phyloP scores from a whole-genome alignment of 78 protist species.

The Andalucia godoyi region DNA sequence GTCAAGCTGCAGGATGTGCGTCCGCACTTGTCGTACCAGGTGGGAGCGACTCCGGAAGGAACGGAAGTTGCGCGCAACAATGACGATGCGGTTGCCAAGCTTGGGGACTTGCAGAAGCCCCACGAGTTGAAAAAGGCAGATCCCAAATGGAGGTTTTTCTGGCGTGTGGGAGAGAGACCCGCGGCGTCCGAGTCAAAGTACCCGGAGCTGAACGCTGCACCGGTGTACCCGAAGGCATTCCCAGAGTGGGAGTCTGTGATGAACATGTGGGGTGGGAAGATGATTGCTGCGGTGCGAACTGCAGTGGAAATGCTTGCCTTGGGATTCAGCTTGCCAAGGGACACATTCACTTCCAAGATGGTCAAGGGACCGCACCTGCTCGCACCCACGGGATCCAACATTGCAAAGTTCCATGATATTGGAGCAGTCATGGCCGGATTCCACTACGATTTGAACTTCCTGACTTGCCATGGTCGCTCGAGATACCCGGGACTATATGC shows the following conservation, averaged over 20 bases:
- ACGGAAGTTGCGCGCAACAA: conserved; percentile 46
- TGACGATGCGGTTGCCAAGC: conserved; percentile 42
- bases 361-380: conserved; percentile 69
- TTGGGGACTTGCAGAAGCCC: conserved; percentile 4
- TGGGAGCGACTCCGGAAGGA: conserved; percentile 68
- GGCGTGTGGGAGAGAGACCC: conserved; percentile 76
- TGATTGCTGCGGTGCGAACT: not conserved
- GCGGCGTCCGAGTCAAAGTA: conserved; percentile 17
- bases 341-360: conserved; percentile 40
- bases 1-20: conserved; percentile 50
- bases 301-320: conserved; percentile 19
- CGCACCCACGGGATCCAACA: conserved; percentile 83
- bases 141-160: conserved; percentile 80
- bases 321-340: conserved; percentile 32
- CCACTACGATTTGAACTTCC: conserved; percentile 75
- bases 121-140: conserved; percentile 37
- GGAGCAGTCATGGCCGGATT: conserved; percentile 66
- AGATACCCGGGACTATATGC: conserved; percentile 54
- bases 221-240: conserved; percentile 44
- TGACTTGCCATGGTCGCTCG: conserved; percentile 73
- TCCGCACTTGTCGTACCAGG: conserved; percentile 61
- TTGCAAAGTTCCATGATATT: conserved; percentile 19
- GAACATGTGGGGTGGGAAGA: conserved; percentile 9
- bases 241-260: conserved; percentile 11
- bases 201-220: conserved; percentile 49